phyloP scores from a whole-genome alignment of 1,284 basidiomycete genomes.

The Albatrellus sp. region DNA sequence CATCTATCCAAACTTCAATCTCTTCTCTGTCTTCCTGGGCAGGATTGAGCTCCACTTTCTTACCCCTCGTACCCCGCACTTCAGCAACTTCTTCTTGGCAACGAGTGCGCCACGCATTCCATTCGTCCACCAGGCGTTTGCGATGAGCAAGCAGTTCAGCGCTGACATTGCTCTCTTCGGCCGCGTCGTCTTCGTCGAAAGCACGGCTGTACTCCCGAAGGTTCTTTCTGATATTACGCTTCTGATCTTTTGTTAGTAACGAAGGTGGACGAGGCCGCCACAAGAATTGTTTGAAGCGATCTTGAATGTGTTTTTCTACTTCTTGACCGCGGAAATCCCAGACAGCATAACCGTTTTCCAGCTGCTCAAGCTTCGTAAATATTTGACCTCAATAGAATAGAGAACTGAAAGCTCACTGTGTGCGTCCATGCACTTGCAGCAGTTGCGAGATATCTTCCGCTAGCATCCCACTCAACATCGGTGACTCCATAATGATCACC shows the following conservation, averaged over 20 bases:
- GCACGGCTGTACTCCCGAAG: constrained; percentile 84
- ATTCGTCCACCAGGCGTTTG: constrained; percentile 91
- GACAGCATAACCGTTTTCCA: constrained; percentile 93
- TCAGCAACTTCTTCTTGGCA: constrained; percentile 50
- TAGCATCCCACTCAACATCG: constrained; percentile 98
- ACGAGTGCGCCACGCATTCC: constrained; percentile 87
- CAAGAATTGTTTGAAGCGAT: constrained; percentile 97
- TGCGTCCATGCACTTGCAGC: constrained; percentile 94
- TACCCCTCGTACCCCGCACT: constrained; percentile 25
- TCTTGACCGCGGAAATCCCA: constrained; percentile 98
- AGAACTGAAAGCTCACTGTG: constrained; percentile 42
- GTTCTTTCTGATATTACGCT: constrained; percentile 81
- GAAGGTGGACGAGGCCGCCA: constrained; percentile 94
- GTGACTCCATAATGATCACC: constrained; percentile 99
- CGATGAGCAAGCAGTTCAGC: constrained; percentile 89
- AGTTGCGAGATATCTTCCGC: constrained; percentile 87
- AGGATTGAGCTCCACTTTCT: constrained; percentile 21
- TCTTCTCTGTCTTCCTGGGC: constrained; percentile 65
- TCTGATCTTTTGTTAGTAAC: constrained; percentile 81
- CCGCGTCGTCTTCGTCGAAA: constrained; percentile 96
- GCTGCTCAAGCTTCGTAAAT: constrained; percentile 30
- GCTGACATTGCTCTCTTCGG: constrained; percentile 89
- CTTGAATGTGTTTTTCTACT: constrained; percentile 78
- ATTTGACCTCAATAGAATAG: not conserved
- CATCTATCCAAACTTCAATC: constrained; percentile 86